phyloP scores from a whole-genome alignment of 768 basidiomycete genomes.

The Serendipita vermifera region DNA sequence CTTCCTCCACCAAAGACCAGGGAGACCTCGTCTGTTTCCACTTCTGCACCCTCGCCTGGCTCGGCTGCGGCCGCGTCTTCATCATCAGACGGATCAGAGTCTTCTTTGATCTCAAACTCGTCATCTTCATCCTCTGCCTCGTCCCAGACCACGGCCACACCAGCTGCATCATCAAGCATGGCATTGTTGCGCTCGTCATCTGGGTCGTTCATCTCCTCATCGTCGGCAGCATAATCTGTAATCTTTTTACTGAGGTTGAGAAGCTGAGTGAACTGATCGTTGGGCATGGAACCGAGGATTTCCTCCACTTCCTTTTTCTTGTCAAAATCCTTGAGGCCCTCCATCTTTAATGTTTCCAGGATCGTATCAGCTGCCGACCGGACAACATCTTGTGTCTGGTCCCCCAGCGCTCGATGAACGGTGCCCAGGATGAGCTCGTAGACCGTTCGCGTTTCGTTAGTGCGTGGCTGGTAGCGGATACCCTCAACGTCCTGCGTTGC shows the following conservation, averaged over 20 bases:
- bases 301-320: conserved; percentile 91
- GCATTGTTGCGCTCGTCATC: conserved; percentile 70
- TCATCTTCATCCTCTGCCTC: conserved; percentile 89
- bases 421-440: conserved; percentile 82
- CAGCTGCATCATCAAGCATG: conserved; percentile 89
- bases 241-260: conserved; percentile 84
- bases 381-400: conserved; percentile 92
- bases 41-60: conserved; percentile 22
- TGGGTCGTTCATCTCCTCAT: conserved; percentile 63
- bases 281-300: conserved; percentile 46
- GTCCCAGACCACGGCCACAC: conserved; percentile 96
- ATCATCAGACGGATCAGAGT: conserved; percentile 63
- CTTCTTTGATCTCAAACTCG: conserved; percentile 69
- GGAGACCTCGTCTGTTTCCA: conserved; percentile 45
- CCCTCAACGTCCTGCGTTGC: conserved; percentile 90
- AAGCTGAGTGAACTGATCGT: conserved; percentile 71
- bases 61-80: conserved; percentile 39
- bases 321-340: conserved; percentile 87
- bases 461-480: conserved; percentile 81
- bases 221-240: conserved; percentile 87
- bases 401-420: conserved; percentile 75
- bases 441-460: conserved; percentile 85
- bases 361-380: conserved; percentile 91
- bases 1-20: conserved; percentile 68
- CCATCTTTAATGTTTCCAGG: conserved; percentile 77